Conservation (phyloP, 2,329 filamentous ascomycete genomes). For the Fusarium dlaminii region DNA sequence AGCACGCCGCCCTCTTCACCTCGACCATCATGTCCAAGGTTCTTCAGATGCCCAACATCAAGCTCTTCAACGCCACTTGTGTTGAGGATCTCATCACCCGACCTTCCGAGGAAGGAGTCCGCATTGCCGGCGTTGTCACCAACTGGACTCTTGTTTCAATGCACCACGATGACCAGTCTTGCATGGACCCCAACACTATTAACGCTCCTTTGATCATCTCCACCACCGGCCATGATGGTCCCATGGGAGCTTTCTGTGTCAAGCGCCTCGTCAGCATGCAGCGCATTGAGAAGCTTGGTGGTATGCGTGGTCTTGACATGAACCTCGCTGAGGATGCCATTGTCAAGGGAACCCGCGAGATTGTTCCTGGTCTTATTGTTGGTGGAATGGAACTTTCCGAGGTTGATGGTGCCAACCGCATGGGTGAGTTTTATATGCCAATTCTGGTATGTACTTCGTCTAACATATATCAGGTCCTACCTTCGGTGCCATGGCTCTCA, state of each 20-base stretch:
- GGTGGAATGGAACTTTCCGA: slow-evolving; percentile 95
- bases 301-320: slow-evolving; percentile 96
- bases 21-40: slow-evolving; percentile 87
- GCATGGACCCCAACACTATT: slow-evolving; percentile 98
- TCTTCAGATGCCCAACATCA: slow-evolving; percentile 86
- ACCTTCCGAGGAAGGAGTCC: slow-evolving; percentile 64
- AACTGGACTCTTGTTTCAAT: slow-evolving; percentile 95
- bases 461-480: slow-evolving; percentile 64
- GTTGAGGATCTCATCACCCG: slow-evolving; percentile 95
- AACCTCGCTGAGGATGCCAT: slow-evolving; percentile 91
- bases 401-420: slow-evolving; percentile 89
- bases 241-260: slow-evolving; percentile 89
- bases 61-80: slow-evolving; percentile 94
- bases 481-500: slow-evolving; percentile 89
- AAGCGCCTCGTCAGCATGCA: slow-evolving; percentile 93
- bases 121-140: slow-evolving; percentile 88
- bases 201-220: slow-evolving; percentile 89
- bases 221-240: slow-evolving; percentile 90
- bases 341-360: slow-evolving; percentile 88
- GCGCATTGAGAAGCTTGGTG: slow-evolving; percentile 82
- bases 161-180: slow-evolving; percentile 88
- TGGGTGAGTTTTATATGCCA: slow-evolving; percentile 63
- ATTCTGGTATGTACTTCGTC: neutral
- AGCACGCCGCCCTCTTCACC: slow-evolving; percentile 93
- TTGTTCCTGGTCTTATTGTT: slow-evolving; percentile 88